Conservation (phyloP, 257 asterid genomes). For the Craterostigma plantagineum region DNA sequence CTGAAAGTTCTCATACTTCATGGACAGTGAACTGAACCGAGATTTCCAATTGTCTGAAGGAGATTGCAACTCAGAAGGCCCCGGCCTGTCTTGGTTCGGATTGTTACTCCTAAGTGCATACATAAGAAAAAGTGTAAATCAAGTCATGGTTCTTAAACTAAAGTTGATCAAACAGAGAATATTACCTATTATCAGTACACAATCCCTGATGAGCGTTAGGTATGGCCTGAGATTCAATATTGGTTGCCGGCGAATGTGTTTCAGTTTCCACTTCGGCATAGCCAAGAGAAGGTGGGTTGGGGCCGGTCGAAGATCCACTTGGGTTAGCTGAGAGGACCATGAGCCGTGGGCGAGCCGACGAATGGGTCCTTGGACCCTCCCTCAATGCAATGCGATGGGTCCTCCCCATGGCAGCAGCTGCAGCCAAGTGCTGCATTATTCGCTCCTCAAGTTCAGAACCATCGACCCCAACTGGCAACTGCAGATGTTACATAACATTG, state of each 20-base stretch:
- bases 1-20: slow-evolving; percentile 30
- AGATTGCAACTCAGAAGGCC: slow-evolving; percentile 69
- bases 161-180: not conserved
- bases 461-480: slow-evolving; percentile 54
- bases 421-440: slow-evolving; percentile 80
- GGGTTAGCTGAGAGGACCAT: slow-evolving; percentile 36
- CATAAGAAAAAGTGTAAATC: slow-evolving; percentile 26
- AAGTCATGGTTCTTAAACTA: too few species aligned
- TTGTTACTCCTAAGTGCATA: slow-evolving; percentile 20
- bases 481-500: slow-evolving; percentile 13
- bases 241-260: slow-evolving; percentile 16
- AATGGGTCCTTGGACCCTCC: slow-evolving; percentile 33
- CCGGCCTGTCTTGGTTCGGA: slow-evolving; percentile 44
- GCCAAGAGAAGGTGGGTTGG: slow-evolving; percentile 20
- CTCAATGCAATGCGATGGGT: slow-evolving; percentile 36
- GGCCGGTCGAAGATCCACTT: slow-evolving; percentile 27
- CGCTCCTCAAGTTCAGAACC: slow-evolving; percentile 72
- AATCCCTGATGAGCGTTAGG: slow-evolving; percentile 16
- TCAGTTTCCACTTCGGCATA: slow-evolving; percentile 26
- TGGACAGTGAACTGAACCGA: slow-evolving; percentile 56
- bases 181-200: slow-evolving; percentile 32
- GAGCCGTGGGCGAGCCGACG: slow-evolving; percentile 42
- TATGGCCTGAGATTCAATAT: slow-evolving; percentile 24
- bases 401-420: slow-evolving; percentile 88
- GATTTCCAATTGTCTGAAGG: slow-evolving; percentile 67